A percentile compares a stretch with the other conserved stretches of the same genome.
Conservation (phyloP, 2,329 filamentous ascomycete genomes). For the Graphilbum fragrans region DNA sequence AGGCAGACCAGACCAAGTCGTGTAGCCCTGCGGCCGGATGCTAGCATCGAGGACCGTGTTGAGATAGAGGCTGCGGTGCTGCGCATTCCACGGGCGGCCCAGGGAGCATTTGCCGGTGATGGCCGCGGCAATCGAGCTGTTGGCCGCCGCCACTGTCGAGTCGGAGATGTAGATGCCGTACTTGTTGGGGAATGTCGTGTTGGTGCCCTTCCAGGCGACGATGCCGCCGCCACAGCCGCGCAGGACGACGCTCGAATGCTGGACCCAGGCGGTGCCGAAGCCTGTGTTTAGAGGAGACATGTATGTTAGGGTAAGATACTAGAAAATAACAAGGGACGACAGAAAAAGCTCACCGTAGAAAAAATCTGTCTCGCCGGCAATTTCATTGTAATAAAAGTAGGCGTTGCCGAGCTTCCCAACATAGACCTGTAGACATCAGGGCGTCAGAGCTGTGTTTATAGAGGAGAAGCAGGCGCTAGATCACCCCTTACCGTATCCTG, state of each 20-base stretch:
- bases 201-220: conserved; percentile 47
- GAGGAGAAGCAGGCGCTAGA: background rate
- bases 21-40: conserved; percentile 41
- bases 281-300: too few relatives aligned
- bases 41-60: conserved; percentile 38
- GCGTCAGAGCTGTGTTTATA: too few relatives aligned
- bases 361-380: conserved; percentile 57
- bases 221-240: conserved; percentile 54
- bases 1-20: conserved; percentile 22
- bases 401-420: conserved; percentile 54
- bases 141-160: conserved; percentile 40
- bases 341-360: conserved; percentile 3
- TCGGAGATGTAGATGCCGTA: conserved; percentile 46
- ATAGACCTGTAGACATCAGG: too few relatives aligned
- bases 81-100: conserved; percentile 50
- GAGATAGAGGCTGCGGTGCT: conserved; percentile 45
- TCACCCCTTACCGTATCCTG: conserved; percentile 44
- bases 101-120: conserved; percentile 37
- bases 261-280: conserved; percentile 52
- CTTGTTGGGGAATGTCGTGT: background rate
- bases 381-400: conserved; percentile 47
- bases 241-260: conserved; percentile 38
- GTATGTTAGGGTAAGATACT: background rate
- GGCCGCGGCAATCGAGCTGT: conserved; percentile 26
- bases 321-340: background rate